Conservation (phyloP, 2,329 filamentous ascomycete genomes). For the Pseudogymnoascus sp. region DNA sequence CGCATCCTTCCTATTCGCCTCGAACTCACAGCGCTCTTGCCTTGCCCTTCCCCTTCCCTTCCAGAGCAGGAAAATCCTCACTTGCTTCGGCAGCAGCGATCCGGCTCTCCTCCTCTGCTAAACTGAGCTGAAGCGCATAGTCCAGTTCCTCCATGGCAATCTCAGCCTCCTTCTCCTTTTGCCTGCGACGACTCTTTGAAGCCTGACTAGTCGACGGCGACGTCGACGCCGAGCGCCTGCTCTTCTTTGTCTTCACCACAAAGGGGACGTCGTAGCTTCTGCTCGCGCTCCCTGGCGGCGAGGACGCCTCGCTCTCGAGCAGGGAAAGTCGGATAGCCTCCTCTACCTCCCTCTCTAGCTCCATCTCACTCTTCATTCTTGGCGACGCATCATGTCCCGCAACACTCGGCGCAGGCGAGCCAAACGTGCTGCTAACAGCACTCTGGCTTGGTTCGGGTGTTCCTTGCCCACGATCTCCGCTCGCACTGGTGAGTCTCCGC, state of each 20-base stretch:
- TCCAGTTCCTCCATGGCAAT: slow-evolving; percentile 46
- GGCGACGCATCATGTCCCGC: slow-evolving; percentile 29
- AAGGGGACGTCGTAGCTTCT: slow-evolving; percentile 40
- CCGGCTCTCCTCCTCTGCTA: slow-evolving; percentile 43
- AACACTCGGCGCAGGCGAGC: slow-evolving; percentile 49
- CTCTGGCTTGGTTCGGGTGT: slow-evolving; percentile 24
- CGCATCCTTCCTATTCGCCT: neutral
- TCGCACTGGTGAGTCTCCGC: slow-evolving; percentile 43
- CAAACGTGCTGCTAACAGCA: slow-evolving; percentile 35
- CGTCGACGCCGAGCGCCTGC: slow-evolving; percentile 31
- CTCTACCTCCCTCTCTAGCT: slow-evolving; percentile 54
- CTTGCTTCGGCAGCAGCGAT: slow-evolving; percentile 16
- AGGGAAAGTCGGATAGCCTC: slow-evolving; percentile 55
- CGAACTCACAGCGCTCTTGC: slow-evolving; percentile 27
- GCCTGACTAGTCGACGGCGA: slow-evolving; percentile 30
- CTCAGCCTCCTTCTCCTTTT: slow-evolving; percentile 18
- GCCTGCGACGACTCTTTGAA: slow-evolving; percentile 14
- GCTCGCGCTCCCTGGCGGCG: slow-evolving; percentile 38
- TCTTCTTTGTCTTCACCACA: slow-evolving; percentile 38
- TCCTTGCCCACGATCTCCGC: slow-evolving; percentile 38
- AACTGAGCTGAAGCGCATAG: slow-evolving; percentile 51
- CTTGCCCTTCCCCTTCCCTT: slow-evolving; percentile 30
- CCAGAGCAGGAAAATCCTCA: slow-evolving; percentile 36
- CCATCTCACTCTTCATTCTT: slow-evolving; percentile 32
- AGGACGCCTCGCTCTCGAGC: slow-evolving; percentile 45